A percentile compares a stretch with the other conserved stretches of the same genome.
Conservation (phyloP, 2,329 filamentous ascomycete species). For the Tympanopsis confertula region DNA sequence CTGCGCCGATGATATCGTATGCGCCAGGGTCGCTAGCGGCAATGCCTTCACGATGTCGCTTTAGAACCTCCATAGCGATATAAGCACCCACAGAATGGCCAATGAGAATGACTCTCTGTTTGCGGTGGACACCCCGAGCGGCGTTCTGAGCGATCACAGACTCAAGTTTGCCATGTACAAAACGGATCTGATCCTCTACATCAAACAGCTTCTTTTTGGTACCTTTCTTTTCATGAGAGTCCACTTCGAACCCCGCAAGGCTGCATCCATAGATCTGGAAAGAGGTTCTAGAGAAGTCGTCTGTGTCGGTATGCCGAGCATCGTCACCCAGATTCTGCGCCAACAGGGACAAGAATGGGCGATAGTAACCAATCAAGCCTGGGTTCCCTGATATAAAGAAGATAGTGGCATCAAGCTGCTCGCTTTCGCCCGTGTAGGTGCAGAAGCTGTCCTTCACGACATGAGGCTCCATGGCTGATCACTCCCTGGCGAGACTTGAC, state of each 20-base stretch:
- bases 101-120: not conserved
- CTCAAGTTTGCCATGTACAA: not conserved
- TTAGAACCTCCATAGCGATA: slow-evolving; percentile 1
- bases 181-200: not conserved
- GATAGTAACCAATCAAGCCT: not conserved
- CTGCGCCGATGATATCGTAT: not conserved
- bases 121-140: not conserved
- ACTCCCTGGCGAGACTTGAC: too few species aligned
- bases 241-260: not conserved
- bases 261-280: slow-evolving; percentile 1
- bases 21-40: not conserved
- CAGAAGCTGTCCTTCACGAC: too few species aligned
- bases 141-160: not conserved
- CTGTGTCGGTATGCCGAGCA: too few species aligned
- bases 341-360: not conserved
- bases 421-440: too few species aligned
- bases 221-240: not conserved
- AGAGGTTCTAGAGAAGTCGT: too few species aligned
- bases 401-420: too few species aligned
- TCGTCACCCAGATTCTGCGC: not conserved
- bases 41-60: not conserved
- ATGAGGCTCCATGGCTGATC: too few species aligned
- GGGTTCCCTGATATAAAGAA: not conserved
- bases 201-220: not conserved
- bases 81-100: slow-evolving; percentile 1